Conservation (phyloP, 208 protist genomes). For the Trypanosoma conorhini region DNA sequence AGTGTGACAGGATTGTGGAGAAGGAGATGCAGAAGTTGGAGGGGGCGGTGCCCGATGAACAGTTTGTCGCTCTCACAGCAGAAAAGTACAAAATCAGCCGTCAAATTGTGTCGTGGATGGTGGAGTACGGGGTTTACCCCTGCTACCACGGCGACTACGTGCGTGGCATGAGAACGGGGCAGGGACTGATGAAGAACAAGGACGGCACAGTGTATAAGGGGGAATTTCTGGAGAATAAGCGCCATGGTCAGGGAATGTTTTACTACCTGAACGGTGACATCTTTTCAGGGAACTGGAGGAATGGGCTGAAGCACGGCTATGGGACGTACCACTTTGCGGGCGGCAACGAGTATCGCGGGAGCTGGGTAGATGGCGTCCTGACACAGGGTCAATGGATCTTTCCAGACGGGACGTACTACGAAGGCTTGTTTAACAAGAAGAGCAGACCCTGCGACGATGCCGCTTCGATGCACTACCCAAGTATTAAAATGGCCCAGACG, state of each 20-base stretch:
- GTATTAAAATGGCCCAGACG: conserved; percentile 63
- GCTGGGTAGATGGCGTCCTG: conserved; percentile 78
- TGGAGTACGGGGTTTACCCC: conserved; percentile 73
- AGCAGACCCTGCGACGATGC: conserved; percentile 75
- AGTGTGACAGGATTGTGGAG: conserved; percentile 78
- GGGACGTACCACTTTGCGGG: conserved; percentile 88
- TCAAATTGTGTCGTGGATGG: conserved; percentile 61
- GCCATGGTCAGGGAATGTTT: conserved; percentile 88
- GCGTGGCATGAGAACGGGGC: conserved; percentile 70
- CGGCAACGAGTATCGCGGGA: conserved; percentile 83
- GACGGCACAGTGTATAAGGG: conserved; percentile 90
- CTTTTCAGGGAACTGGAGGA: conserved; percentile 87
- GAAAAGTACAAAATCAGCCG: conserved; percentile 57
- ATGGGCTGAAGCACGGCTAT: conserved; percentile 81
- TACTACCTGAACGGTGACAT: conserved; percentile 93
- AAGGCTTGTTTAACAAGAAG: conserved; percentile 88
- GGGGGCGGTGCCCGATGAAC: conserved; percentile 26
- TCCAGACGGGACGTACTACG: conserved; percentile 83
- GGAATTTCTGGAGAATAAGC: conserved; percentile 89
- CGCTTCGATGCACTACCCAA: conserved; percentile 78
- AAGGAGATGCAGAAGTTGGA: conserved; percentile 51
- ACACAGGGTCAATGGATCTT: conserved; percentile 90
- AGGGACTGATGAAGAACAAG: conserved; percentile 91
- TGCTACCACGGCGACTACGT: conserved; percentile 91
- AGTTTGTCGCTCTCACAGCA: conserved; percentile 38